phyloP scores from a whole-genome alignment of 192 early-diverging fungal genomes.

The Radiomyces spectabilis region DNA sequence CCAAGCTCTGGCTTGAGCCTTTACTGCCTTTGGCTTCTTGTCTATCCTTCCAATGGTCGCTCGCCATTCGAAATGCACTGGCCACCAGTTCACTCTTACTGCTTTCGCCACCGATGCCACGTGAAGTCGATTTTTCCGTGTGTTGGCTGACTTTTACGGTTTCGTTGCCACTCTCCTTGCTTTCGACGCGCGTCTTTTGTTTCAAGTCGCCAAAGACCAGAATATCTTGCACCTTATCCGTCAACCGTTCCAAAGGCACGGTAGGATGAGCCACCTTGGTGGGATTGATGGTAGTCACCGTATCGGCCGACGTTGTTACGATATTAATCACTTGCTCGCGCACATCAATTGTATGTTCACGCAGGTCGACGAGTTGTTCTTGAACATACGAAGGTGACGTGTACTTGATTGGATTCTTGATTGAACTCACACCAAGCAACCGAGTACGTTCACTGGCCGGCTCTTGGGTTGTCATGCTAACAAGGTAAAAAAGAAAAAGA shows the following conservation, averaged over 20 bases:
- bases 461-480: neutral
- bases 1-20: too few relatives aligned
- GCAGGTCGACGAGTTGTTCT: neutral
- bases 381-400: too few relatives aligned
- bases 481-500: slow-evolving; percentile 1
- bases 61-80: neutral
- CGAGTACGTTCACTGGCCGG: slow-evolving; percentile 6
- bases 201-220: slow-evolving; percentile 9
- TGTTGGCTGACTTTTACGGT: too few relatives aligned
- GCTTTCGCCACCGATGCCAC: too few relatives aligned
- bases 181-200: neutral
- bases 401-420: too few relatives aligned
- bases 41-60: neutral
- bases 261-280: neutral
- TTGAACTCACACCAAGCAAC: neutral
- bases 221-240: slow-evolving; percentile 12
- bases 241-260: neutral
- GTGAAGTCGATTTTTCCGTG: too few relatives aligned
- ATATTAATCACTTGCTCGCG: neutral
- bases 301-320: too few relatives aligned
- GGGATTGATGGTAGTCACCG: neutral
- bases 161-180: neutral
- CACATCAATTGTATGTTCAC: neutral
- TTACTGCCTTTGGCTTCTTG: too few relatives aligned
- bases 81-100: neutral